These are phyloP conservation scores for Suhomyces emberorum DNA, from an alignment of 805 yeast species.

Conservation along the genomic window DNA sequence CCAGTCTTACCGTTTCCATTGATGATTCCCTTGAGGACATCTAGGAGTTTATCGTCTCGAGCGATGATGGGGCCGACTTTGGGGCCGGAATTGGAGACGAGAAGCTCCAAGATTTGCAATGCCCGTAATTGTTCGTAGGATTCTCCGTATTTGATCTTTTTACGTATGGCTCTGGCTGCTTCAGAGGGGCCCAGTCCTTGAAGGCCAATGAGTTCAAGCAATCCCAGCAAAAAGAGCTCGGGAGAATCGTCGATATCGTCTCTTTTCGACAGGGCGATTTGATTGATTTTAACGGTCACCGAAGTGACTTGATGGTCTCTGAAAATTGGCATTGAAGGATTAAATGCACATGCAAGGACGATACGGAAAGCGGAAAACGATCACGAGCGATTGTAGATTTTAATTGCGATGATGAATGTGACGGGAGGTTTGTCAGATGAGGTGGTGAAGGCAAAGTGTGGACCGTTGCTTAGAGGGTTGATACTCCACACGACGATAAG, in stretches of 20 bases:
- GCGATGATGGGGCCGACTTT: constrained; percentile 46
- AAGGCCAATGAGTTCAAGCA: constrained; percentile 49
- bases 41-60: constrained; percentile 65
- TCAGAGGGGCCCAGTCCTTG: constrained; percentile 51
- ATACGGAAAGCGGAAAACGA: too few species aligned
- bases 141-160: constrained; percentile 82
- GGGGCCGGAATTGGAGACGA: constrained; percentile 43
- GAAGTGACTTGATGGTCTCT: constrained; percentile 74
- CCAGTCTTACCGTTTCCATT: constrained; percentile 36
- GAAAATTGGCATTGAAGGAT: constrained; percentile 31
- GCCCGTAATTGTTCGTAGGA: constrained; percentile 64
- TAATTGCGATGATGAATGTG: too few species aligned
- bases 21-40: constrained; percentile 54
- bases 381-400: too few species aligned
- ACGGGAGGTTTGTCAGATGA: too few species aligned
- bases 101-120: constrained; percentile 39
- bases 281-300: constrained; percentile 61
- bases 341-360: too few species aligned
- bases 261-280: constrained; percentile 43
- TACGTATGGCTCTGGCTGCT: constrained; percentile 88
- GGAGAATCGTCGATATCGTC: constrained; percentile 36
- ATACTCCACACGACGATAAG: too few species aligned
- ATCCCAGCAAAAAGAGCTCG: constrained; percentile 51
- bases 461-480: too few species aligned
- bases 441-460: too few species aligned